A percentile compares a stretch with the other conserved stretches of the same genome.
Conservation (phyloP, 2,329 filamentous ascomycete genomes). For the Colletotrichum sp. region DNA sequence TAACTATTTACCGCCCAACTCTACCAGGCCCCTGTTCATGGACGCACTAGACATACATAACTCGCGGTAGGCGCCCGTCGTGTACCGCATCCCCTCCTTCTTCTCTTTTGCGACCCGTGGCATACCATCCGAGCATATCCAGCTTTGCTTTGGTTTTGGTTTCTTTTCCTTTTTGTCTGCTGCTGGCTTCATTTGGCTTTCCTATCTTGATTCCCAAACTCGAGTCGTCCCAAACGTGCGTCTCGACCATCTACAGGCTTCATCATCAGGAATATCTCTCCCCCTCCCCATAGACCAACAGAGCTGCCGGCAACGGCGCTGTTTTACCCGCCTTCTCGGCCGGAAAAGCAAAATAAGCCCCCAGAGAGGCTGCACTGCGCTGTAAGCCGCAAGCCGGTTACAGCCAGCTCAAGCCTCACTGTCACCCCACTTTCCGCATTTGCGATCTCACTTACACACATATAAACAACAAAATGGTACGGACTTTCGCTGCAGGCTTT, state of each 20-base stretch:
- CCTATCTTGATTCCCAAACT: constrained; percentile 26
- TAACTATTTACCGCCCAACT: neutral
- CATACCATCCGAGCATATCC: constrained; percentile 36
- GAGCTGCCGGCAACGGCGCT: constrained; percentile 42
- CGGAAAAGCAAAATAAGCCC: constrained; percentile 23
- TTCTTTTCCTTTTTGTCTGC: constrained; percentile 23
- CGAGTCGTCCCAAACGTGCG: neutral
- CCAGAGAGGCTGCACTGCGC: constrained; percentile 1
- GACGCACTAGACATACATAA: constrained; percentile 48
- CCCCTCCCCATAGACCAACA: neutral
- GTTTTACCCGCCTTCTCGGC: constrained; percentile 2
- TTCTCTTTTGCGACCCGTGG: constrained; percentile 46
- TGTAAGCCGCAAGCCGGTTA: constrained; percentile 19
- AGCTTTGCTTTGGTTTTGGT: constrained; percentile 30
- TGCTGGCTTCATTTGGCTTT: constrained; percentile 23
- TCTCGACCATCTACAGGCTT: neutral
- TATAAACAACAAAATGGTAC: constrained; percentile 37
- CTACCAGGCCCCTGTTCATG: constrained; percentile 17
- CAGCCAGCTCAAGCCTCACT: constrained; percentile 10
- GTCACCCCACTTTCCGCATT: constrained; percentile 2
- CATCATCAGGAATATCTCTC: neutral
- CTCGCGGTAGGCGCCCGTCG: constrained; percentile 48
- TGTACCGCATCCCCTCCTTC: constrained; percentile 35
- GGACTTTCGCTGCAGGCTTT: neutral
- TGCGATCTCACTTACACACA: constrained; percentile 16